Conservation (phyloP, 441 rosid genomes). For the Isatis lusitanica region DNA sequence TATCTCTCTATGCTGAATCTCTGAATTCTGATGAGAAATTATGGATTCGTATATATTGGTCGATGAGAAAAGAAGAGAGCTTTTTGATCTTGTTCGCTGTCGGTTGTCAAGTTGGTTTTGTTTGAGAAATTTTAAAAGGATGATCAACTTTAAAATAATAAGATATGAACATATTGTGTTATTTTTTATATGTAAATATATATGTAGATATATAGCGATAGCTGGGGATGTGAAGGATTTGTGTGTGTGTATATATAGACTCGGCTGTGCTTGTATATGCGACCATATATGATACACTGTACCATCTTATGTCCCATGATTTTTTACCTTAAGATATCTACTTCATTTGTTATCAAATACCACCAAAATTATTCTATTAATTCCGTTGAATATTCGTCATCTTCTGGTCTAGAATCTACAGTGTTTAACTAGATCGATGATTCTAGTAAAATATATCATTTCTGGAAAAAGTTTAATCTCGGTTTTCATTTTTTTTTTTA, state of each 20-base stretch:
- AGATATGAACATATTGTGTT: conserved; percentile 28
- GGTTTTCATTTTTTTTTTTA: background rate
- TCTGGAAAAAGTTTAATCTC: background rate
- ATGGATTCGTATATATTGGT: conserved; percentile 24
- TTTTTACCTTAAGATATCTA: conserved; percentile 10
- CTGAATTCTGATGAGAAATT: background rate
- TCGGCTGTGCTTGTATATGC: conserved; percentile 12
- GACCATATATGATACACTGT: conserved; percentile 22
- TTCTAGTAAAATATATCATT: background rate
- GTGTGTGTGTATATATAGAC: background rate
- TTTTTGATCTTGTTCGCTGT: conserved; percentile 37
- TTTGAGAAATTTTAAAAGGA: conserved; percentile 12
- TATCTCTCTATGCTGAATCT: background rate
- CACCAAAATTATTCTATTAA: background rate
- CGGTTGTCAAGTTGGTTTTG: conserved; percentile 44
- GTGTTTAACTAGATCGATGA: background rate
- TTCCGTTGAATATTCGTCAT: background rate
- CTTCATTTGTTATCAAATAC: background rate
- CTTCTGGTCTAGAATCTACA: background rate
- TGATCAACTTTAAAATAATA: conserved; percentile 25
- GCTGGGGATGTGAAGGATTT: conserved; percentile 35
- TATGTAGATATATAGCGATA: conserved; percentile 32
- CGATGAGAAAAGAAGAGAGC: conserved; percentile 20
- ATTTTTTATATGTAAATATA: background rate
- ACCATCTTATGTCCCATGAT: conserved; percentile 19